phyloP scores from a whole-genome alignment of 2,329 filamentous ascomycete genomes.

The Penicillium sp. region DNA sequence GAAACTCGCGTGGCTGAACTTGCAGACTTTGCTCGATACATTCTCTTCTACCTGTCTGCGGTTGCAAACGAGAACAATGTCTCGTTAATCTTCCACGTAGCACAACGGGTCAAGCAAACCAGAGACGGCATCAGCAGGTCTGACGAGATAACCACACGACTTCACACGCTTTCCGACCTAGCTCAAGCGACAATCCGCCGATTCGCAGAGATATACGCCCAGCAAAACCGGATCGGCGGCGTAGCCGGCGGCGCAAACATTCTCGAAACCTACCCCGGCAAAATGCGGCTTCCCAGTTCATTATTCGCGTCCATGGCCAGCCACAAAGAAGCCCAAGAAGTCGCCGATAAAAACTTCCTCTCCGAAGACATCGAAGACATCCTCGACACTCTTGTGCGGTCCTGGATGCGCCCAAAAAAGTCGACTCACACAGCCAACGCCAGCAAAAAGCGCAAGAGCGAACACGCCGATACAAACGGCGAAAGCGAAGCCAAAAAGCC shows the following conservation, averaged over 20 bases:
- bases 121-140: slow-evolving; percentile 68
- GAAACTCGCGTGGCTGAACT: slow-evolving; percentile 56
- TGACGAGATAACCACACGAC: slow-evolving; percentile 40
- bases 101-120: slow-evolving; percentile 87
- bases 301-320: slow-evolving; percentile 72
- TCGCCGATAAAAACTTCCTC: slow-evolving; percentile 80
- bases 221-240: slow-evolving; percentile 51
- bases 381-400: slow-evolving; percentile 73
- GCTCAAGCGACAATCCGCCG: slow-evolving; percentile 75
- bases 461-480: slow-evolving; percentile 26
- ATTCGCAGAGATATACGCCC: slow-evolving; percentile 81
- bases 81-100: slow-evolving; percentile 83
- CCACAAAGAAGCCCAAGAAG: slow-evolving; percentile 75
- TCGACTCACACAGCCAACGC: slow-evolving; percentile 24
- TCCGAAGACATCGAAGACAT: slow-evolving; percentile 71
- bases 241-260: slow-evolving; percentile 43
- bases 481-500: slow-evolving; percentile 27
- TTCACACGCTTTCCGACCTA: slow-evolving; percentile 86
- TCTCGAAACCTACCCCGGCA: slow-evolving; percentile 76
- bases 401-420: slow-evolving; percentile 58
- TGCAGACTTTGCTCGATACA: slow-evolving; percentile 78
- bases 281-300: slow-evolving; percentile 73
- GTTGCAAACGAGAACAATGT: slow-evolving; percentile 85
- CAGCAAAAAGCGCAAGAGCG: slow-evolving; percentile 41
- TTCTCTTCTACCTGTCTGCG: slow-evolving; percentile 80